These are phyloP conservation scores for Tulasnella sp. DNA, from an alignment of 768 basidiomycete species.

Conservation along the genomic window DNA sequence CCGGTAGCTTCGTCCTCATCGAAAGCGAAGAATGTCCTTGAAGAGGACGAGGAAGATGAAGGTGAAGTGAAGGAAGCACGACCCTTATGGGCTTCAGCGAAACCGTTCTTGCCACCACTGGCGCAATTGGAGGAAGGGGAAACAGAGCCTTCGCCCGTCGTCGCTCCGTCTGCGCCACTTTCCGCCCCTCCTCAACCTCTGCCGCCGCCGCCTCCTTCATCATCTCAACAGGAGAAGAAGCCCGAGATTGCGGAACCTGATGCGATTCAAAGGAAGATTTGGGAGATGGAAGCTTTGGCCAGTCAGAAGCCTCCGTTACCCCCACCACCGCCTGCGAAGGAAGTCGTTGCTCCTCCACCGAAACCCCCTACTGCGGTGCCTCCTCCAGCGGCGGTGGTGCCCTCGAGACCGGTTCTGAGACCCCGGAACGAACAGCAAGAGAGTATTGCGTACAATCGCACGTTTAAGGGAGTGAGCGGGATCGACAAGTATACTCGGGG, in stretches of 20 bases:
- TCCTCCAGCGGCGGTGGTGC: slow-evolving; percentile 25
- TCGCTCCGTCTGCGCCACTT: neutral
- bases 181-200: neutral
- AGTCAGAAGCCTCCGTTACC: neutral
- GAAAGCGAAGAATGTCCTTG: neutral
- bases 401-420: slow-evolving; percentile 27
- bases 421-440: slow-evolving; percentile 51
- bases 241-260: neutral
- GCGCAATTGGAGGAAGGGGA: neutral
- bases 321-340: neutral
- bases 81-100: neutral
- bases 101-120: neutral
- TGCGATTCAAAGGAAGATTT: slow-evolving; percentile 2
- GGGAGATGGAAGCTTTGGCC: slow-evolving; percentile 8
- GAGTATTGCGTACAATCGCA: slow-evolving; percentile 43
- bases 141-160: neutral
- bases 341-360: neutral
- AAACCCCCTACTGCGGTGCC: neutral
- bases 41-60: slow-evolving; percentile 5
- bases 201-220: neutral
- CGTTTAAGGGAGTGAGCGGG: slow-evolving; percentile 56
- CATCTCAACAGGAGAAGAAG: neutral
- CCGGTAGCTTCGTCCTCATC: neutral
- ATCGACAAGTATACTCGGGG: slow-evolving; percentile 69
- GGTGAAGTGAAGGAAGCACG: neutral